phyloP scores from a whole-genome alignment of 1,139 yeast species.

The Magnusiomyces sp. region DNA sequence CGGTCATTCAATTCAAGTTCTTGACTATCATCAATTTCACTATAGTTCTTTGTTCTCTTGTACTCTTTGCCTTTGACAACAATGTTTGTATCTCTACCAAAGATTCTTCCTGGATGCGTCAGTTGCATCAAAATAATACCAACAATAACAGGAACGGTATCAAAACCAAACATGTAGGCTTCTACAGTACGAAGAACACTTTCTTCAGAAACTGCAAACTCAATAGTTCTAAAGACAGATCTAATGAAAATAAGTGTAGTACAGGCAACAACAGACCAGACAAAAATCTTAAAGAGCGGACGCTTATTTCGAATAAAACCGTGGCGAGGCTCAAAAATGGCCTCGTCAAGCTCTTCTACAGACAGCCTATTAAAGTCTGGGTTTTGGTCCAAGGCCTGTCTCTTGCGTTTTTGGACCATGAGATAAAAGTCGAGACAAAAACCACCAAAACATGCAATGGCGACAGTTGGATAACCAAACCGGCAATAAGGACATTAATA shows the following conservation, averaged over 20 bases:
- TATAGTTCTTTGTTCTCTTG: too few species aligned
- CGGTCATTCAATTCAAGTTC: too few species aligned
- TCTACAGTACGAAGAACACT: constrained; percentile 67
- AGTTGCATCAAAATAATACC: constrained; percentile 41
- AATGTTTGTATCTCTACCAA: constrained; percentile 8
- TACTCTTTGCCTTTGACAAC: constrained; percentile 10
- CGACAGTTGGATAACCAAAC: constrained; percentile 66
- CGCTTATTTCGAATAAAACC: constrained; percentile 34
- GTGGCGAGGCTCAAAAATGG: constrained; percentile 36
- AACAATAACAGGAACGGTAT: constrained; percentile 58
- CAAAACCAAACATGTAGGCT: constrained; percentile 64
- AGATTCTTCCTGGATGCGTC: constrained; percentile 50
- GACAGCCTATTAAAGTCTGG: background rate
- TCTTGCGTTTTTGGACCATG: constrained; percentile 35
- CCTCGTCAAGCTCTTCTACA: background rate
- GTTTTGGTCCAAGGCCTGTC: background rate
- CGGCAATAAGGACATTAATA: constrained; percentile 71
- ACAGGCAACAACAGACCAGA: constrained; percentile 17
- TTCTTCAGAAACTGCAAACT: constrained; percentile 65
- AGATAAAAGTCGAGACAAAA: constrained; percentile 50
- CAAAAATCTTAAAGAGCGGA: constrained; percentile 33
- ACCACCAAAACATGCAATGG: constrained; percentile 56
- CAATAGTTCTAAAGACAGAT: constrained; percentile 73
- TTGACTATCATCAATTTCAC: too few species aligned
- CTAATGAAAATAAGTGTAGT: constrained; percentile 54